These are phyloP conservation scores for Annona squamosa DNA, from an alignment of 164 flowering plant species.

Conservation along the genomic window DNA sequence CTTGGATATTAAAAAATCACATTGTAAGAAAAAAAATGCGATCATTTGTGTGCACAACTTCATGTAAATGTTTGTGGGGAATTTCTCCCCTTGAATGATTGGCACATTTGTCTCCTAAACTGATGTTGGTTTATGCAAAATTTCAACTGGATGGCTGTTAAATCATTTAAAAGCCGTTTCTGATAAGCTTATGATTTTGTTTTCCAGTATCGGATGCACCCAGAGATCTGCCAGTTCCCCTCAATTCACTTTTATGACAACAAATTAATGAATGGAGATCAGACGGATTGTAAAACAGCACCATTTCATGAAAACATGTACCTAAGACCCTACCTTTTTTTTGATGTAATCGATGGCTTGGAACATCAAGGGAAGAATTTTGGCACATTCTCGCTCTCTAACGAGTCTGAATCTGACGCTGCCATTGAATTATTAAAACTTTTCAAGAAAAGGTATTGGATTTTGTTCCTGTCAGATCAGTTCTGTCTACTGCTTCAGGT, in stretches of 20 bases:
- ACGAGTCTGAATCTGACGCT: conserved; percentile 83
- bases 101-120: too few species aligned
- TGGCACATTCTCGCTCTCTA: conserved; percentile 59
- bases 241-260: conserved; percentile 83
- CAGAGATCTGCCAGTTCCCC: conserved; percentile 91
- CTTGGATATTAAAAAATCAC: too few species aligned
- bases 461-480: not conserved
- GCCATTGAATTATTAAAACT: conserved; percentile 64
- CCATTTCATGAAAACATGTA: conserved; percentile 56
- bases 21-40: too few species aligned
- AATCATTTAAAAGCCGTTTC: not conserved
- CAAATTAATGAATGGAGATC: conserved; percentile 66
- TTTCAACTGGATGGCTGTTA: too few species aligned
- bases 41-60: too few species aligned
- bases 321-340: conserved; percentile 86
- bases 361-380: conserved; percentile 58
- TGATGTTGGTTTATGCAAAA: too few species aligned
- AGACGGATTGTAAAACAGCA: conserved; percentile 48
- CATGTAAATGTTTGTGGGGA: too few species aligned
- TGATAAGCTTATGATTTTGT: not conserved
- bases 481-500: not conserved
- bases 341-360: conserved; percentile 75
- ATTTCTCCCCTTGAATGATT: too few species aligned
- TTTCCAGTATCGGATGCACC: conserved; percentile 95
- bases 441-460: conserved; percentile 60